Evolutionary conservation across 169 alveolate species (phyloP), one percentile per base, ranked within the genome.

Genomic region (Plasmodium gaboni): DNA sequence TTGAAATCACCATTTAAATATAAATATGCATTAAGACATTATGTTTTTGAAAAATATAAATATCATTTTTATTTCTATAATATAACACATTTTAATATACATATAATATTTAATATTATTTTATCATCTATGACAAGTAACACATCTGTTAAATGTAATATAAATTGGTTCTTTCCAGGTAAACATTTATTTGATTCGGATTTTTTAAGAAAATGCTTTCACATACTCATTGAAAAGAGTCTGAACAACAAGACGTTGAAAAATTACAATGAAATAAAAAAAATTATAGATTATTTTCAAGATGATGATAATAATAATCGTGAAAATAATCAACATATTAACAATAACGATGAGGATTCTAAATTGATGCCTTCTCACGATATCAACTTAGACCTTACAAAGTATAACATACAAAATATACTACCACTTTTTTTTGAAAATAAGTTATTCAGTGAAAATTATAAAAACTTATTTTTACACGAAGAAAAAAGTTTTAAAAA

Each of bases 11-110:
- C 94, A 2, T 93, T 93, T 53, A 93, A 93, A 91, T 94, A 93
- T 70, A 73, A 94, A 72, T 89, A 92, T 88, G 96, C 96, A 32
- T 92, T 93, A 15, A 73, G 96, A 17, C 96, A 93, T 72, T 93
- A 93, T 70, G 96, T 93, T 51, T 93, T 93, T 85, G 96, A 93
- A 73, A 94, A 87, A 38, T 93, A 93, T 68, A 92, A 88, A 72
- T 89, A 93, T 87, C 91, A 88, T 46, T 72, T 93, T 22, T 61
- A 88, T 44, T 88, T 93, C 55, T 65, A 50, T 53, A 76, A 73
- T 53, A 72, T 85, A 22, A 85, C 91, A 2, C 95, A 92, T 32
- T 87, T 78, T 50, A 92, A 93, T 22, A 73, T 93, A 22, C 44
- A 76, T 46, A 64, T 76, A 9, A 76, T 76, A 46, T 76, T 76